Evolutionary conservation across 2,329 filamentous ascomycete genomes (phyloP).

Genomic region (Claviceps sp.): DNA sequence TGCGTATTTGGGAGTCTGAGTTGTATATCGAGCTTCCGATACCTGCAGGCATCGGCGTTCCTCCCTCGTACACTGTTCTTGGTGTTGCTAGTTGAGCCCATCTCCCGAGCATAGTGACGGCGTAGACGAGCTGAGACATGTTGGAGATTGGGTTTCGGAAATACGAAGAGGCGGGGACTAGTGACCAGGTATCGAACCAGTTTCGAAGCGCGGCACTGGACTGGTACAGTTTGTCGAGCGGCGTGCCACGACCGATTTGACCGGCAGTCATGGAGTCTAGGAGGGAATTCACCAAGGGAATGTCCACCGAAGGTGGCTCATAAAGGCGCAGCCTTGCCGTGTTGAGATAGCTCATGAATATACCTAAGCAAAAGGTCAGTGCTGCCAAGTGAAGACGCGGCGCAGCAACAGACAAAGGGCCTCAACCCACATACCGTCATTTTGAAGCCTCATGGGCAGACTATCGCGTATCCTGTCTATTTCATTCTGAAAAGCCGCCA

Average conservation of each 20-base stretch:
- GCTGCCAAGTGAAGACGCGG: neutral
- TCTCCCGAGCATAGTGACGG: slow-evolving; percentile 34
- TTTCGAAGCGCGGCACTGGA: slow-evolving; percentile 31
- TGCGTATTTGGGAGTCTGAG: slow-evolving; percentile 12
- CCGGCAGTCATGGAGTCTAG: slow-evolving; percentile 28
- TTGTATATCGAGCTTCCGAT: slow-evolving; percentile 11
- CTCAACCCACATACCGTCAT: slow-evolving; percentile 23
- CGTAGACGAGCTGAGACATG: slow-evolving; percentile 34
- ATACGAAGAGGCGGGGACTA: slow-evolving; percentile 28
- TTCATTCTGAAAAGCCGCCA: slow-evolving; percentile 32
- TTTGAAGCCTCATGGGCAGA: slow-evolving; percentile 21
- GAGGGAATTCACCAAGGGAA: slow-evolving; percentile 25
- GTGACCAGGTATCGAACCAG: slow-evolving; percentile 37
- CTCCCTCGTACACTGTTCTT: slow-evolving; percentile 14
- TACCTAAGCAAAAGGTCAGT: neutral
- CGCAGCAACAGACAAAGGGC: neutral
- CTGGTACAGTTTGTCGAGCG: slow-evolving; percentile 36
- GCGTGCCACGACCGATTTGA: slow-evolving; percentile 23
- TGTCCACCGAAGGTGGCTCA: slow-evolving; percentile 32
- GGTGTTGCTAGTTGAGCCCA: slow-evolving; percentile 35
- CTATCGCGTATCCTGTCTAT: slow-evolving; percentile 26
- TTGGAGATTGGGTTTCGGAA: slow-evolving; percentile 32
- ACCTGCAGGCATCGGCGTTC: slow-evolving; percentile 14
- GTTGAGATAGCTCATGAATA: slow-evolving; percentile 19
- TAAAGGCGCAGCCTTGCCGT: slow-evolving; percentile 30